phyloP scores from a whole-genome alignment of 257 asterid genomes.

The Linaria vulgaris region DNA sequence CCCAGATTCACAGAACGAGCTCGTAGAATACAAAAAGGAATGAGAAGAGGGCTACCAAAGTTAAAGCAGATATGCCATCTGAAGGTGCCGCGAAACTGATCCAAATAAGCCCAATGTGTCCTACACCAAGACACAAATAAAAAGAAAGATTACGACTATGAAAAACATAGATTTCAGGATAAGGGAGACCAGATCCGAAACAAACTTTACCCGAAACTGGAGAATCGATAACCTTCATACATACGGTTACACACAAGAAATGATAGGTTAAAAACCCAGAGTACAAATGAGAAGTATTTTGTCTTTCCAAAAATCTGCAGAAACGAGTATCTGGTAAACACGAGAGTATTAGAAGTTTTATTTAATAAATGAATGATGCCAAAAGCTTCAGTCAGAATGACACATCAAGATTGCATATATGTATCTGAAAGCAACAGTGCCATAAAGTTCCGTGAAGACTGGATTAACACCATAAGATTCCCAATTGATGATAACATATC shows the following conservation, averaged over 20 bases:
- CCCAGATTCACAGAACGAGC: conserved; percentile 15
- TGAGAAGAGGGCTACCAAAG: conserved; percentile 60
- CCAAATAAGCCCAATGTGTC: conserved; percentile 70
- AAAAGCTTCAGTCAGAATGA: conserved; percentile 10
- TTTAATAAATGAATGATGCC: conserved; percentile 6
- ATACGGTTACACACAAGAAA: conserved; percentile 74
- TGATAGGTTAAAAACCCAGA: conserved; percentile 74
- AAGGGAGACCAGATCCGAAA: conserved; percentile 16
- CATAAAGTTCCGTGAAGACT: conserved; percentile 16
- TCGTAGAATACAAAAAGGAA: conserved; percentile 17
- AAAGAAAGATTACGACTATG: not conserved
- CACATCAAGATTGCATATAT: conserved; percentile 5
- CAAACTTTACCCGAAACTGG: conserved; percentile 70
- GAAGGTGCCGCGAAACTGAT: conserved; percentile 81
- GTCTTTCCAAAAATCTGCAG: conserved; percentile 81
- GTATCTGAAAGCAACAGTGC: conserved; percentile 6
- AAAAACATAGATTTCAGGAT: conserved; percentile 19
- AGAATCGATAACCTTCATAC: conserved; percentile 78
- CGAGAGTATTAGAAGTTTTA: conserved; percentile 39
- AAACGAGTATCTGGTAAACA: conserved; percentile 47
- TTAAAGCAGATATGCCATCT: conserved; percentile 99
- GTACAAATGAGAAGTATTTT: conserved; percentile 52
- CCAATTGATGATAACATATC: conserved; percentile 19
- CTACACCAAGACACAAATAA: conserved; percentile 43
- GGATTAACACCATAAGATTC: not conserved